phyloP scores from a whole-genome alignment of 495 filamentous ascomycete species.

The Penicillium bialowiezense region DNA sequence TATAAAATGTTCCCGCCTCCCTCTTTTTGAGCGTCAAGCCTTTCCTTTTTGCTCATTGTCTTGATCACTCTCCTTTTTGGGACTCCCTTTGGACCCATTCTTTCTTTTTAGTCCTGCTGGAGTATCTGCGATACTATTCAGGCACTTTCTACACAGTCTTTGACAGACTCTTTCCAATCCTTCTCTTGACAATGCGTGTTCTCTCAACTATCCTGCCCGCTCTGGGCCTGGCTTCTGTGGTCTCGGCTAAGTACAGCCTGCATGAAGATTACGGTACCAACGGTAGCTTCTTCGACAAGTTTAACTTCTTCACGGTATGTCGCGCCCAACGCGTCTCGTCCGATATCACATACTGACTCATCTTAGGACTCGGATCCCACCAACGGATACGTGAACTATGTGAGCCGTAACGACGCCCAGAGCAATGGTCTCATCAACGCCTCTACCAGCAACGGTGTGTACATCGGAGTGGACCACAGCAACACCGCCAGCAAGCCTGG shows the following conservation, averaged over 20 bases:
- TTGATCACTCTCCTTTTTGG: neutral
- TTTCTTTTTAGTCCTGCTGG: constrained; percentile 9
- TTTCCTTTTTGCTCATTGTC: neutral
- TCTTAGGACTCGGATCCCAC: constrained; percentile 57
- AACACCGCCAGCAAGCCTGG: constrained; percentile 46
- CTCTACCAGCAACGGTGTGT: constrained; percentile 33
- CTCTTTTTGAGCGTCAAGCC: neutral
- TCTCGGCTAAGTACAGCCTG: constrained; percentile 47
- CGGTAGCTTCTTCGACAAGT: constrained; percentile 54
- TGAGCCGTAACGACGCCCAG: constrained; percentile 50
- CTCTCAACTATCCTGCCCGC: constrained; percentile 37
- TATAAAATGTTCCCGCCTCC: neutral
- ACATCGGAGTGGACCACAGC: constrained; percentile 43
- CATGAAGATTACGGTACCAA: constrained; percentile 42
- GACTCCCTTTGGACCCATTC: neutral
- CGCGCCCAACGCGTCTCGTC: neutral
- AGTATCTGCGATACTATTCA: constrained; percentile 2
- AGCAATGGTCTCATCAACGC: constrained; percentile 53
- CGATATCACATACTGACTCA: constrained; percentile 13
- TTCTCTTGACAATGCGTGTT: constrained; percentile 36
- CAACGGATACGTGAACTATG: constrained; percentile 65
- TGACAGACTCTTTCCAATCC: constrained; percentile 16
- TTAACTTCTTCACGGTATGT: constrained; percentile 46
- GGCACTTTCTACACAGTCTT: constrained; percentile 19
- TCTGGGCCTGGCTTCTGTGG: constrained; percentile 37